Base-by-base conservation (phyloP, 1,139 yeast genomes). In the Saccharomyces hybrid region DNA sequence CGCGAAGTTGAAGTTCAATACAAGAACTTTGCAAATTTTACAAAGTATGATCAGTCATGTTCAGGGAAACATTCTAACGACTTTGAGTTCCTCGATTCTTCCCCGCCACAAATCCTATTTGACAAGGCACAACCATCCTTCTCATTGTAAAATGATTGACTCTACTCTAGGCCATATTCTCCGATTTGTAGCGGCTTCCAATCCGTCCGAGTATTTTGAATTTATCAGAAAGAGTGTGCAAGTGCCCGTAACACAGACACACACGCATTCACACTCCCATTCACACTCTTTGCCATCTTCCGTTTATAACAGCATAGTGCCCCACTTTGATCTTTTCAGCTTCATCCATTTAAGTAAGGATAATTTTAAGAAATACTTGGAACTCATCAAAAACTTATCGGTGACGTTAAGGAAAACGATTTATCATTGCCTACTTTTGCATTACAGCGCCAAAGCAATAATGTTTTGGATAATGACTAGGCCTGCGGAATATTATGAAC, bases 401-500 rank as follows among this genome's bases (percentile, higher is more conserved):
- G 54, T 52, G 20, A 51, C 54, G 25, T 53, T 64, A 48, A 61
- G 59, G 51, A 67, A 60, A 48, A 59, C 64, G 4, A 56, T 63
- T 5, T 61, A 60, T 44, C 66, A 62, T 48, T 64, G 67, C 51
- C 47, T 64, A 20, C 51, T 66, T 47, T 56, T 68, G 48, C 61
- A 57, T 53, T 67, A 59, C 49, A 61, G 67, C 8, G 59, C 69
- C 5, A 66, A 63, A 44, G 58, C 69, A 1, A 51, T 66, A 8
- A 58, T 60, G 51, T 61, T 61, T 48, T 68, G 71, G 71, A 61
- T 68, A 27, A 59, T 67, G 62, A 59, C 70, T 6, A 56, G 71
- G 47, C 68, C 70, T 6, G 51, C 51, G 25, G 68, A 67, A 47
- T 66, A 63, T 48, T 47, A 58, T 16, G 53, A 52, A 9, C 38